Evolutionary conservation across 768 basidiomycete genomes (phyloP).

Genomic region (Gymnopilus junonius): DNA sequence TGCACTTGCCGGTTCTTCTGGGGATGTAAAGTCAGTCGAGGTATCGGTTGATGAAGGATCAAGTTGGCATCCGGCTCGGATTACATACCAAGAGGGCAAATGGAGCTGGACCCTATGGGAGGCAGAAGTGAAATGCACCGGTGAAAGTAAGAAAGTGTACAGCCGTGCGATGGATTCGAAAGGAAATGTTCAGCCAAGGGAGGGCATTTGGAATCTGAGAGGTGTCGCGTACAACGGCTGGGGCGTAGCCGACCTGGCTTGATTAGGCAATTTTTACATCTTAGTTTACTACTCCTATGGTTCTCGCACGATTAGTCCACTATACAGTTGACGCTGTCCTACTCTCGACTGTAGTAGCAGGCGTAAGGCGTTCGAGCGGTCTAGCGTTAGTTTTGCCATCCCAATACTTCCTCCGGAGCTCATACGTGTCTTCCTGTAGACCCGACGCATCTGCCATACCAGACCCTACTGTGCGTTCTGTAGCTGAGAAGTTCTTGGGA

Average conservation of each 20-base stretch:
- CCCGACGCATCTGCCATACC: slow-evolving; percentile 70
- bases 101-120: slow-evolving; percentile 85
- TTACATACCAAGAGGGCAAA: slow-evolving; percentile 62
- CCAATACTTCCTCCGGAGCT: not conserved
- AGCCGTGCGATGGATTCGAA: slow-evolving; percentile 57
- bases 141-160: slow-evolving; percentile 39
- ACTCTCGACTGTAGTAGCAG: slow-evolving; percentile 88
- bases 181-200: slow-evolving; percentile 52
- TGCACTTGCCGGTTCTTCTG: slow-evolving; percentile 49
- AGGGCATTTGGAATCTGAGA: slow-evolving; percentile 66
- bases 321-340: slow-evolving; percentile 85
- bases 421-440: slow-evolving; percentile 40
- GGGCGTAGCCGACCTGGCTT: slow-evolving; percentile 37
- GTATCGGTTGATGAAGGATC: slow-evolving; percentile 55
- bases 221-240: slow-evolving; percentile 65
- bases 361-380: slow-evolving; percentile 88
- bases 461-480: slow-evolving; percentile 75
- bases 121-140: slow-evolving; percentile 41
- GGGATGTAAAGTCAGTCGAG: slow-evolving; percentile 53
- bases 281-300: slow-evolving; percentile 38
- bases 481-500: slow-evolving; percentile 82
- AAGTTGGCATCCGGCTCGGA: slow-evolving; percentile 53
- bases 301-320: slow-evolving; percentile 77
- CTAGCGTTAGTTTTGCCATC: slow-evolving; percentile 68
- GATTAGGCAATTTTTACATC: slow-evolving; percentile 32